These are phyloP conservation scores for Amesomyces nigricolor DNA, from an alignment of 2,329 filamentous ascomycete genomes.

Conservation along the genomic window DNA sequence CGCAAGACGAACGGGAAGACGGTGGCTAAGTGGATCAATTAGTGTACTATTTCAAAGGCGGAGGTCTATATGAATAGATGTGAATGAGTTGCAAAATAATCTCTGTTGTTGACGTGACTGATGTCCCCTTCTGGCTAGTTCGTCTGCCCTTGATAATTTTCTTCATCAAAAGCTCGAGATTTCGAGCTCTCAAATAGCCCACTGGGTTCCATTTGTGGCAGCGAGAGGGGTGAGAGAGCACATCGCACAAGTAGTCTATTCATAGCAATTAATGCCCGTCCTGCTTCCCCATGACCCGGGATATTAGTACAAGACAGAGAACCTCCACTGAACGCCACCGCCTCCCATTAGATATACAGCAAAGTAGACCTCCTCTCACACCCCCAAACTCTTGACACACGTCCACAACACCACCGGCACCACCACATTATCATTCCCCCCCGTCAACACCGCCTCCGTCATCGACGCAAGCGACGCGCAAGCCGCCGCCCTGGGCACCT, in stretches of 20 bases:
- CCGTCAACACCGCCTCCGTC: slow-evolving; percentile 91
- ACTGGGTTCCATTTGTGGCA: too few species aligned
- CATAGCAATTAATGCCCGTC: too few species aligned
- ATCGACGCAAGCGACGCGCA: slow-evolving; percentile 79
- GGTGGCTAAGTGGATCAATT: slow-evolving; percentile 16
- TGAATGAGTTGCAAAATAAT: slow-evolving; percentile 8
- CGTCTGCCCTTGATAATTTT: too few species aligned
- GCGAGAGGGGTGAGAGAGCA: too few species aligned
- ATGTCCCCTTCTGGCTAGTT: too few species aligned
- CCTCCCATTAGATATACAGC: background rate
- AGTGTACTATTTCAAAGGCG: slow-evolving; percentile 11
- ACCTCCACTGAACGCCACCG: too few species aligned
- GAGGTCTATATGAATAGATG: background rate
- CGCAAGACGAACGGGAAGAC: slow-evolving; percentile 49
- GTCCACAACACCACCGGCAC: slow-evolving; percentile 92
- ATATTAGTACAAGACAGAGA: too few species aligned
- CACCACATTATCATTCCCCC: slow-evolving; percentile 97
- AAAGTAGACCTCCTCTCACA: slow-evolving; percentile 1
- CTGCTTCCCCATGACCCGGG: too few species aligned
- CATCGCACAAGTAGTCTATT: too few species aligned
- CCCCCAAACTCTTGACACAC: slow-evolving; percentile 70
- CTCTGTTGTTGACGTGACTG: too few species aligned
- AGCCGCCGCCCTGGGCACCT: slow-evolving; percentile 57
- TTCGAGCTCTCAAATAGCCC: too few species aligned
- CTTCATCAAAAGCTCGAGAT: too few species aligned